Evolutionary conservation across 2,329 filamentous ascomycete species (phyloP).

Genomic region (Nemania serpens): DNA sequence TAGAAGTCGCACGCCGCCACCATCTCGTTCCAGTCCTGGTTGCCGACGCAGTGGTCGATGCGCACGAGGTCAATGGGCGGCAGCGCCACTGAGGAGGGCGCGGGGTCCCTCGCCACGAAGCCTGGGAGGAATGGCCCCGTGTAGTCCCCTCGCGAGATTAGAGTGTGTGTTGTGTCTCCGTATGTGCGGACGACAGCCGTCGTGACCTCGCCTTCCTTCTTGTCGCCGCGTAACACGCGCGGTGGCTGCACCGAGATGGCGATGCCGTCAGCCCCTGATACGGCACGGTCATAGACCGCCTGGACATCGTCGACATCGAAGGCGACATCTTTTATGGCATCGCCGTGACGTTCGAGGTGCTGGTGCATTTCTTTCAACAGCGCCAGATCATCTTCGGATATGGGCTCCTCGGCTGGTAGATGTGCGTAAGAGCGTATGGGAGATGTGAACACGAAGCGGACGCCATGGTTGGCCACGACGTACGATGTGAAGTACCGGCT

Average conservation of each 20-base stretch:
- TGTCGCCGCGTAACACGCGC: constrained; percentile 52
- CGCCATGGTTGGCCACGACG: constrained; percentile 75
- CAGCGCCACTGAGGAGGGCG: constrained; percentile 49
- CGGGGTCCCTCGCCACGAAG: constrained; percentile 62
- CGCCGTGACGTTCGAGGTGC: constrained; percentile 85
- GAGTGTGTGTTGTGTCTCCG: constrained; percentile 92
- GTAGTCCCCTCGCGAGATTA: constrained; percentile 76
- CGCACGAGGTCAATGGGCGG: constrained; percentile 70
- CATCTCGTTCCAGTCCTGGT: constrained; percentile 95
- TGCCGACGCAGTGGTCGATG: constrained; percentile 97
- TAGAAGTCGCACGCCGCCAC: constrained; percentile 71
- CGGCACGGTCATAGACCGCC: constrained; percentile 75
- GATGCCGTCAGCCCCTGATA: constrained; percentile 61
- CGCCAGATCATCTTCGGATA: constrained; percentile 64
- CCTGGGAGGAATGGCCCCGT: constrained; percentile 81
- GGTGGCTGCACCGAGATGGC: constrained; percentile 64
- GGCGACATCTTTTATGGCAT: constrained; percentile 92
- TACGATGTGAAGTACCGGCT: constrained; percentile 81
- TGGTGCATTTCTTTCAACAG: constrained; percentile 76
- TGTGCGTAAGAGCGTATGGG: constrained; percentile 68
- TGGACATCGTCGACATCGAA: constrained; percentile 92
- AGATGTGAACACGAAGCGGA: constrained; percentile 84
- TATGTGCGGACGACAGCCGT: constrained; percentile 88
- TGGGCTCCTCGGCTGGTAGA: constrained; percentile 63
- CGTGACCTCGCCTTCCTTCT: constrained; percentile 67